A percentile compares a stretch with the other conserved stretches of the same genome.
phyloP scores from a whole-genome alignment of 306 rosid genomes.

The Oemleria cerasiformis region DNA sequence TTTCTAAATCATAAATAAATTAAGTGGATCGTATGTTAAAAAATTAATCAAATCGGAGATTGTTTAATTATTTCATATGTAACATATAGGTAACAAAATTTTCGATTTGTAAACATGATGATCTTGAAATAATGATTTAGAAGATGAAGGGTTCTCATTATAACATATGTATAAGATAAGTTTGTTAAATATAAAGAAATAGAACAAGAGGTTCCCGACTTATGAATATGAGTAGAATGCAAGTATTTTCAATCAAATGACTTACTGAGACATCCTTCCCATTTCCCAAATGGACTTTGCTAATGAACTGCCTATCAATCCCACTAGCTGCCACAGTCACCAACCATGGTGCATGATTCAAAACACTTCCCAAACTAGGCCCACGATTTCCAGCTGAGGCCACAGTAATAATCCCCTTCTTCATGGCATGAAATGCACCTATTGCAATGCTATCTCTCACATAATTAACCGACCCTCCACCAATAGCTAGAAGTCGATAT shows the following conservation, averaged over 20 bases:
- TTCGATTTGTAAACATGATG: too few relatives aligned
- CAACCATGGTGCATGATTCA: conserved; percentile 81
- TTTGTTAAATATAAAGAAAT: too few relatives aligned
- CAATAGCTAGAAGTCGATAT: conserved; percentile 79
- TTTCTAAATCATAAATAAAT: too few relatives aligned
- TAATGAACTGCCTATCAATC: conserved; percentile 66
- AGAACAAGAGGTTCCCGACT: too few relatives aligned
- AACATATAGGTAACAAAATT: too few relatives aligned
- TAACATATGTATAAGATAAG: too few relatives aligned
- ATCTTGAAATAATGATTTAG: too few relatives aligned
- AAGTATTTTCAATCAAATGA: neutral
- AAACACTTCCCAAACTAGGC: conserved; percentile 46
- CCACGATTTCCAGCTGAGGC: conserved; percentile 85
- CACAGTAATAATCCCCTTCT: conserved; percentile 71
- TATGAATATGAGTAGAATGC: too few relatives aligned
- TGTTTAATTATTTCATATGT: too few relatives aligned
- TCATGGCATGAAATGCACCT: conserved; percentile 81
- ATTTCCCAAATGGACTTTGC: conserved; percentile 59
- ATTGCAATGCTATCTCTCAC: conserved; percentile 48
- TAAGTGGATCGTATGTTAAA: too few relatives aligned
- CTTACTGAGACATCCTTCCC: conserved; percentile 64
- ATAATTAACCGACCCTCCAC: conserved; percentile 52
- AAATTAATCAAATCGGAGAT: too few relatives aligned
- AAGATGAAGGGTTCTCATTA: too few relatives aligned
- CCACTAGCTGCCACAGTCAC: conserved; percentile 88